Conservation (phyloP, 139 green algal species). For the Chlorella sorokiniana region DNA sequence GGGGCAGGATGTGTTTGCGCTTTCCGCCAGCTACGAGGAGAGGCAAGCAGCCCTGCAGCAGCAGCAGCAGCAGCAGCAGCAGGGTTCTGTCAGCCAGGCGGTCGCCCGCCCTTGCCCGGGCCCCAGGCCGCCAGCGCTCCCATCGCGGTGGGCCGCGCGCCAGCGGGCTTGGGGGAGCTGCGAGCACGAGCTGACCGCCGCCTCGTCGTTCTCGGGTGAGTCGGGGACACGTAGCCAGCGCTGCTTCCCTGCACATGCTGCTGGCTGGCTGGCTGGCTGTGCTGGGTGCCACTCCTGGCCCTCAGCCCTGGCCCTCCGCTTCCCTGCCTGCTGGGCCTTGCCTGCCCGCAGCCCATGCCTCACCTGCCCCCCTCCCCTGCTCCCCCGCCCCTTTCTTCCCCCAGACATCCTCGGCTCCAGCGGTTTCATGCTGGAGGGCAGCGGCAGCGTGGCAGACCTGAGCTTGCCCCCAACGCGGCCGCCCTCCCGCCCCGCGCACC, state of each 20-base stretch:
- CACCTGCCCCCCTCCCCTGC: not conserved
- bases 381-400: not conserved
- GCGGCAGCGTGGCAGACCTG: not conserved
- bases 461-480: too few species aligned
- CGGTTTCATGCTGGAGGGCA: slow-evolving; percentile 24
- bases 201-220: slow-evolving; percentile 24
- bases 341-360: too few species aligned
- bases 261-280: not conserved
- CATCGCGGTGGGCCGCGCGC: not conserved
- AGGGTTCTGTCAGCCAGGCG: too few species aligned
- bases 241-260: not conserved
- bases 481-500: too few species aligned
- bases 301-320: too few species aligned
- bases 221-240: not conserved
- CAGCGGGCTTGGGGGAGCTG: not conserved
- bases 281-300: too few species aligned
- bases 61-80: not conserved
- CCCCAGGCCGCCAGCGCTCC: not conserved
- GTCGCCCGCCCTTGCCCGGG: too few species aligned
- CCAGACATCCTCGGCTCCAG: slow-evolving; percentile 11
- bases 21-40: slow-evolving; percentile 21
- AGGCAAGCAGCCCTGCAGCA: not conserved
- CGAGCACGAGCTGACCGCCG: not conserved
- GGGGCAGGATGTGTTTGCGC: slow-evolving; percentile 20
- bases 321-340: too few species aligned